Base-by-base conservation (phyloP, 106 monocot genomes). In the Dendrobium officinale region DNA sequence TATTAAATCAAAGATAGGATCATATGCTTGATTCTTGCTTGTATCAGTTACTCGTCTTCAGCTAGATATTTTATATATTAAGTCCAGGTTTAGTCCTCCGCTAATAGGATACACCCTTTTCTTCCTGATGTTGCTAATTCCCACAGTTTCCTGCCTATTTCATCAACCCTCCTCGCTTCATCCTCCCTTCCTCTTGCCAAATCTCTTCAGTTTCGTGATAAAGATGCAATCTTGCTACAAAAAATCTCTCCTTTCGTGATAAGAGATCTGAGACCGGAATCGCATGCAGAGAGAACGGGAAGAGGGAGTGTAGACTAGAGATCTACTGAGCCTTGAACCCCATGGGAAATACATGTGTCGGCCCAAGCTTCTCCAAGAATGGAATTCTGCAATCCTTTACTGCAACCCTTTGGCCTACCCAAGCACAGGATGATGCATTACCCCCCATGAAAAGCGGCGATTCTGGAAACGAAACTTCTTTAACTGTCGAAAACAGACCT, bases 261-360 rank as follows among this genome's bases (percentile, higher is more conserved):
- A 37, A 16, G 70, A 33, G 16, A 18, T 70, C 70, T 70, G 70
- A 29, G 37, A 15, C 70, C 16, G 4, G 70, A n/a, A 37, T 33
- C 33, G 13, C 70, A 37, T 70, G 33, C 37, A n/a, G 64, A 66
- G 64, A 66, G 26, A 24, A 26, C 0, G 64, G 64, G 64, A 66
- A 61, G 61, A 66, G 64, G 24, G 64, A 66, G 22, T 26, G 7
- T 66, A 66, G 37, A 73, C 17, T 75, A n/a, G 20, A 75, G 42
- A 42, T 45, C 47, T 75, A 9, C n/a, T 75, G 8, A 42, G 75
- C 3, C 20, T 75, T 47, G 42, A 75, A 76, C 17, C 74, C 11
- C 51, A 85, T 85, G 85, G 81, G 85, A 20, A 85, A 85, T 67
- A 78, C 81, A 37, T 85, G 85, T 41, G 59, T 64, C 24, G 81